Evolutionary conservation across 192 early-diverging fungal genomes (phyloP), one percentile per base, ranked within the genome.

Genomic region (Diversispora eburnea): DNA sequence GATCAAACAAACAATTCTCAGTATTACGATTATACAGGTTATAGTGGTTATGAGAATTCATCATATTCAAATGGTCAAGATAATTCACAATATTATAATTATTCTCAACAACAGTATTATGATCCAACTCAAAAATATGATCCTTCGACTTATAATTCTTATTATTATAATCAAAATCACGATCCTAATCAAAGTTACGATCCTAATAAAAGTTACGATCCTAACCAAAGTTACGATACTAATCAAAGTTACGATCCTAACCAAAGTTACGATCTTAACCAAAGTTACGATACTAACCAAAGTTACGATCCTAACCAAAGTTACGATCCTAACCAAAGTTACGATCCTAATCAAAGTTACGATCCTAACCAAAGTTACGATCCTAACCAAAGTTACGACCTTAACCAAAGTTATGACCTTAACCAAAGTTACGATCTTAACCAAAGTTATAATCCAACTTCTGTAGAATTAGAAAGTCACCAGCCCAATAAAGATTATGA

Each of bases 71-170:
- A 55, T 56, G 67, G 33, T 22, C 67, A 70, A 42, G 67, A 45
- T 55, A n/a, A 70, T 70, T 70, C 67, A 17, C 67, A 70, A 55
- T 70, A 70, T 70, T 70, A 70, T 70, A 6, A 70, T 13, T 67
- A 67, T 52, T 67, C 47, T 13, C 67, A 54, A n/a, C 67, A 70
- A 70, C 67, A 70, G 25, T 46, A 52, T 25, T 70, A 70, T 15
- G 67, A 57, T 55, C 67, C 48, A n/a, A 69, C 0, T 67, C 46
- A 46, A 20, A 43, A 67, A 49, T 20, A 67, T 12, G 61, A 10
- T 25, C 61, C 22, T 33, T 19, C 22, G 3, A 63, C 61, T 7
- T 67, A 69, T 5, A 51, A 69, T 69, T 52, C 67, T 0, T 69
- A 69, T 45, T 69, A 69, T 41, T 69, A 66, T 66, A 33, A 42